A percentile compares a stretch with the other conserved stretches of the same genome.
Evolutionary conservation across 768 basidiomycete species (phyloP).

Genomic region (Leccinum boreale): DNA sequence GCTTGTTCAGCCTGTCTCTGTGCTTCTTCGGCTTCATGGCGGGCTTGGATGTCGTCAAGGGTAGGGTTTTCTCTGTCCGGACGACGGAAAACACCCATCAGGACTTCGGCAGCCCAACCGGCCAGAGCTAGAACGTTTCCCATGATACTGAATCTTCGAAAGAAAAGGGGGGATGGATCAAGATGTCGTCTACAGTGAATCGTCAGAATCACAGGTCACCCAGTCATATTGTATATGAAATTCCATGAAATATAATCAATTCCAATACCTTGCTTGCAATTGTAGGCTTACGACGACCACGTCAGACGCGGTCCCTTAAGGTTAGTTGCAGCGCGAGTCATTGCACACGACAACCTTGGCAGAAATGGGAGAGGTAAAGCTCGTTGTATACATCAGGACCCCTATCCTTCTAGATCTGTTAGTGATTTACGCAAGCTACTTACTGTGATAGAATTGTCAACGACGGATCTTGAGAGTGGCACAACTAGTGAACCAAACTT

Average conservation of each 20-base stretch:
- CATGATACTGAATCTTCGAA: not conserved
- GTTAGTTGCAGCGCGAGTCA: slow-evolving; percentile 32
- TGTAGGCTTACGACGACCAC: slow-evolving; percentile 32
- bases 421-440: too few relatives aligned
- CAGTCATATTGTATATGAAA: too few relatives aligned
- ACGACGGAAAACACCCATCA: not conserved
- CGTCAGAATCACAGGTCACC: too few relatives aligned
- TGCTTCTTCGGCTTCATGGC: slow-evolving; percentile 1
- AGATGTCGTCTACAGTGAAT: not conserved
- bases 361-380: not conserved
- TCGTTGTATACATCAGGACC: not conserved
- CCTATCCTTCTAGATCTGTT: not conserved
- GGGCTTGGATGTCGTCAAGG: slow-evolving; percentile 5
- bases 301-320: slow-evolving; percentile 37
- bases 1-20: not conserved
- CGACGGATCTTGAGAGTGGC: too few relatives aligned
- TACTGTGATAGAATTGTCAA: too few relatives aligned
- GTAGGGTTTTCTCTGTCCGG: slow-evolving; percentile 13
- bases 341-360: slow-evolving; percentile 1
- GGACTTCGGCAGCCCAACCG: not conserved
- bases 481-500: not conserved
- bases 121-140: not conserved
- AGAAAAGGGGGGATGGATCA: too few relatives aligned
- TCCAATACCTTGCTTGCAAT: too few relatives aligned
- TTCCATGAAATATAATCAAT: too few relatives aligned